Base-by-base conservation (phyloP, 108 stramenopile species). In the Cyclotella atomus region DNA sequence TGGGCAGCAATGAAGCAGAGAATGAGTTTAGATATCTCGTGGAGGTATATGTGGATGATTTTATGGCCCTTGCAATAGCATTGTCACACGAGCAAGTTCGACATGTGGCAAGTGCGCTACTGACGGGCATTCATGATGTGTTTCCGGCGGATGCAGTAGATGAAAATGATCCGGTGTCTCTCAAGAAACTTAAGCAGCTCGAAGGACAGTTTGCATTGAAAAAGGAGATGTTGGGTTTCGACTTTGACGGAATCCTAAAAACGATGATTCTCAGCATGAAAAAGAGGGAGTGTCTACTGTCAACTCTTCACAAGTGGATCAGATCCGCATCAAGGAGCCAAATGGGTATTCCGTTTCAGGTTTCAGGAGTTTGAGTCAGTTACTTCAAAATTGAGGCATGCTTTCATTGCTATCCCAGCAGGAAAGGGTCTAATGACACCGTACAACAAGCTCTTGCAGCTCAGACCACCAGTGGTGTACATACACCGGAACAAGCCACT, bases 1-100 rank as follows among this genome's bases (percentile, higher is more conserved):
- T 56, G 55, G 20, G 5, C 20, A 27, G 9, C 7, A 41, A 29
- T 29, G 41, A 45, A 2, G 36, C 27, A 19, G 43, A 41, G n/a
- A n/a, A 38, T 3, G 38, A 12, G 25, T 8, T 65, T 9, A 3
- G 32, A 24, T 65, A 65, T 25, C 12, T 25, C 23, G 49, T 56
- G 17, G 79, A 86, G 23, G 68, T 86, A 2, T 81, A 71, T 57
- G 75, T 83, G 8, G 85, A 86, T 64, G 82, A 86, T 55, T 80
- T 76, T 45, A 54, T 79, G 41, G 45, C 9, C 1, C 12, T 66
- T n/a, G 75, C 56, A 16, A 65, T 65, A 15, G 17, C 44, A 25
- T 10, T 12, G 14, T 65, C 63, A 27, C 82, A 86, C 56, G 79
- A 75, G 19, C 45, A 56, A 30, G 17, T 57, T 17, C 4, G 20